Evolutionary conservation across 2,329 filamentous ascomycete genomes (phyloP).

Genomic region (Arthrobotrys entomopaga): DNA sequence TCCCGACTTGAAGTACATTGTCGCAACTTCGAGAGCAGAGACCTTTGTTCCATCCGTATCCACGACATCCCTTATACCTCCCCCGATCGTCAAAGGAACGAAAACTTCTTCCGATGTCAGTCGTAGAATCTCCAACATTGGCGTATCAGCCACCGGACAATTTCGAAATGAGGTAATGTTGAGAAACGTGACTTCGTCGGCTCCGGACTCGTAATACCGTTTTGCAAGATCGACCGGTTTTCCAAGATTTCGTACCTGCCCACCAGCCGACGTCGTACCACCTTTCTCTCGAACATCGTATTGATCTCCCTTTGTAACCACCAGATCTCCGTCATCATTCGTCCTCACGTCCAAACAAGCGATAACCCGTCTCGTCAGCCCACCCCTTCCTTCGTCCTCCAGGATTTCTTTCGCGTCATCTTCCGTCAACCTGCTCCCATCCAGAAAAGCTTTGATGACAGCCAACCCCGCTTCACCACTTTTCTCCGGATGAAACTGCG

Average conservation of each 20-base stretch:
- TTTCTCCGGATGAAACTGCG: slow-evolving; percentile 98
- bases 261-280: slow-evolving; percentile 63
- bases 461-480: slow-evolving; percentile 88
- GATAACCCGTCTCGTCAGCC: slow-evolving; percentile 90
- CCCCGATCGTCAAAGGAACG: slow-evolving; percentile 93
- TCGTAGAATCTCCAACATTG: slow-evolving; percentile 94
- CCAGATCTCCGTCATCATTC: slow-evolving; percentile 92
- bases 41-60: slow-evolving; percentile 87
- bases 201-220: slow-evolving; percentile 94
- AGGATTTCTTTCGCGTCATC: slow-evolving; percentile 42
- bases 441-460: slow-evolving; percentile 84
- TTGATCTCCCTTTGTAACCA: slow-evolving; percentile 98
- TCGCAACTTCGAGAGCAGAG: slow-evolving; percentile 91
- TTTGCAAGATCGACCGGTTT: slow-evolving; percentile 96
- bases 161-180: slow-evolving; percentile 99
- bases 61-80: slow-evolving; percentile 90
- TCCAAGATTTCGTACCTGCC: slow-evolving; percentile 83
- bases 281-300: slow-evolving; percentile 96
- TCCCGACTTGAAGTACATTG: slow-evolving; percentile 95
- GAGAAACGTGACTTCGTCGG: slow-evolving; percentile 95
- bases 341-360: slow-evolving; percentile 94
- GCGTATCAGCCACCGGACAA: slow-evolving; percentile 87
- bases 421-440: slow-evolving; percentile 66
- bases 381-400: slow-evolving; percentile 66
- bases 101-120: slow-evolving; percentile 90